phyloP scores from a whole-genome alignment of 2,329 filamentous ascomycete genomes.

The Reticulascus tulasneorum region DNA sequence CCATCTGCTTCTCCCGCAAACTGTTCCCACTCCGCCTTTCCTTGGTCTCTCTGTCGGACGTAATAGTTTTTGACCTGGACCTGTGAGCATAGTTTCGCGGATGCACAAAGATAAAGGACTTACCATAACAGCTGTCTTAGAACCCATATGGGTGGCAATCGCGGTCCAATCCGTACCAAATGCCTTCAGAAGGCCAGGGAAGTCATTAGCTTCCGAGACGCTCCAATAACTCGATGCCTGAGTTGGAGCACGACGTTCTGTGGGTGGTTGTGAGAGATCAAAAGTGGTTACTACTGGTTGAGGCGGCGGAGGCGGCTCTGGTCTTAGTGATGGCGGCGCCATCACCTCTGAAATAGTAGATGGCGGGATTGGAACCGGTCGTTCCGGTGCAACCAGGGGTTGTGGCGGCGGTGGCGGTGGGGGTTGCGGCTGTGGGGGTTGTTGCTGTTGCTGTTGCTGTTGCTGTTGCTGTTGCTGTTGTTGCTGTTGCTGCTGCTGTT shows the following conservation, averaged over 20 bases:
- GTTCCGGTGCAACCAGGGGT: conserved; percentile 24
- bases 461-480: too few relatives aligned
- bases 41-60: conserved; percentile 57
- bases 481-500: conserved; percentile 17
- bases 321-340: conserved; percentile 52
- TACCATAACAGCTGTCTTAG: conserved; percentile 85
- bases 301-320: conserved; percentile 46
- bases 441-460: conserved; percentile 1
- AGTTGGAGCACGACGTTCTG: conserved; percentile 48
- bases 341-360: conserved; percentile 49
- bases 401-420: conserved; percentile 18
- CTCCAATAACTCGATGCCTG: conserved; percentile 84
- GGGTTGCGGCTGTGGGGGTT: conserved; percentile 15
- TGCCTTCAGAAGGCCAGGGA: conserved; percentile 65
- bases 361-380: conserved; percentile 27
- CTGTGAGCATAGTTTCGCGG: conserved; percentile 30
- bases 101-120: conserved; percentile 28
- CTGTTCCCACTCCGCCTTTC: conserved; percentile 55
- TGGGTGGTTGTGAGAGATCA: conserved; percentile 40
- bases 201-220: conserved; percentile 75
- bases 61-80: conserved; percentile 71
- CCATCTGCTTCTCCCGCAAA: conserved; percentile 58
- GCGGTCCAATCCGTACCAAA: conserved; percentile 77
- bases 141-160: conserved; percentile 76
- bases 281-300: conserved; percentile 47